phyloP scores from a whole-genome alignment of 2,329 filamentous ascomycete genomes.

The Colletotrichum lentis region DNA sequence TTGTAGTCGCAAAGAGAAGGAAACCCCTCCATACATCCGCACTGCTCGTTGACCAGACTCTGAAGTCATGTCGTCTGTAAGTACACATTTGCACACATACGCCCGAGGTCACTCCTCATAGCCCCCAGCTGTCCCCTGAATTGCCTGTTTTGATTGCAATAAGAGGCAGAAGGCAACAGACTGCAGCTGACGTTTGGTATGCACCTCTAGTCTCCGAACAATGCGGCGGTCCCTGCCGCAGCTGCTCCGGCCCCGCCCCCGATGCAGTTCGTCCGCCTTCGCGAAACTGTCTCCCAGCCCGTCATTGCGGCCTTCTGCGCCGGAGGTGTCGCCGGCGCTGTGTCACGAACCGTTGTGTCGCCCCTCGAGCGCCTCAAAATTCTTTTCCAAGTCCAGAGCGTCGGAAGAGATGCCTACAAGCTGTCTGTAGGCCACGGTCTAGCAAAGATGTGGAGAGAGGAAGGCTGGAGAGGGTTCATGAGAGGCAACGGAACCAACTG shows the following conservation, averaged over 20 bases:
- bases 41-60: conserved; percentile 34
- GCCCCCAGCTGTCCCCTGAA: not conserved
- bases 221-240: conserved; percentile 22
- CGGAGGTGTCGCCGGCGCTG: conserved; percentile 91
- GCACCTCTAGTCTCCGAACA: conserved; percentile 14
- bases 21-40: conserved; percentile 7
- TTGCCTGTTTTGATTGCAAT: not conserved
- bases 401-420: conserved; percentile 90
- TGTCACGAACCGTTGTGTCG: conserved; percentile 97
- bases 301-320: conserved; percentile 92
- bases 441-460: conserved; percentile 94
- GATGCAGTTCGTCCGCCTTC: conserved; percentile 46
- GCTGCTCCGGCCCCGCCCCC: conserved; percentile 8
- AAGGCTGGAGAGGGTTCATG: conserved; percentile 98
- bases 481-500: conserved; percentile 98
- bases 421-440: conserved; percentile 89
- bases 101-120: no score
- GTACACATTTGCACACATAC: not conserved
- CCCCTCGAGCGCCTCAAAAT: conserved; percentile 97
- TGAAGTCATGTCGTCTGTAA: conserved; percentile 37
- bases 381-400: conserved; percentile 94
- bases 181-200: not conserved
- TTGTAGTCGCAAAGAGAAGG: conserved; percentile 14
- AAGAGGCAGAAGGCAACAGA: no score
- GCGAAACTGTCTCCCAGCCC: conserved; percentile 74